Conservation (phyloP, 1,139 yeast genomes). For the Yamadazyma dendronema region DNA sequence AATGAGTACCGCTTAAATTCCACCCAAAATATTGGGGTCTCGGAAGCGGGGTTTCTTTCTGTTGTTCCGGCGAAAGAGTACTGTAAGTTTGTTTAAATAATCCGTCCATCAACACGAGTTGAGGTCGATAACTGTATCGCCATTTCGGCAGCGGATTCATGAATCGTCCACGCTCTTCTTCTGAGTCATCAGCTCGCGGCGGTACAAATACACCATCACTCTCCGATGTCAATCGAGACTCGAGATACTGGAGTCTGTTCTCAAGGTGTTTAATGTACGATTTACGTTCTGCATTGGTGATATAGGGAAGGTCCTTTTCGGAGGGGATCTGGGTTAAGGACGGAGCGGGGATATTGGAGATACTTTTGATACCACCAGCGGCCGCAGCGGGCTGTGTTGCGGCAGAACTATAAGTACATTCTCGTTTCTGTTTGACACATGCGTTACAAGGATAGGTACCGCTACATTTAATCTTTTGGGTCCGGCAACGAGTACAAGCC, state of each 20-base stretch:
- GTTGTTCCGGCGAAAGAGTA: conserved; percentile 37
- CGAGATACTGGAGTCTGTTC: conserved; percentile 41
- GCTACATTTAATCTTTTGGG: conserved; percentile 61
- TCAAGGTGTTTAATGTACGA: conserved; percentile 35
- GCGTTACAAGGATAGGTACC: conserved; percentile 56
- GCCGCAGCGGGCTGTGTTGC: no score
- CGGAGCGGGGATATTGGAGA: conserved; percentile 6
- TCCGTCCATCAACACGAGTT: conserved; percentile 45
- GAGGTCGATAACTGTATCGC: conserved; percentile 52
- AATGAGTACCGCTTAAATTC: conserved; percentile 62
- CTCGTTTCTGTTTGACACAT: conserved; percentile 44
- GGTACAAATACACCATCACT: conserved; percentile 6
- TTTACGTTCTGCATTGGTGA: conserved; percentile 12
- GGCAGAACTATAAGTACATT: conserved; percentile 38
- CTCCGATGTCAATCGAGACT: conserved; percentile 27
- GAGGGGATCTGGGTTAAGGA: conserved; percentile 11
- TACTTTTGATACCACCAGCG: background rate
- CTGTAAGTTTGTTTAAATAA: conserved; percentile 41
- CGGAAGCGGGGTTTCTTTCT: conserved; percentile 44
- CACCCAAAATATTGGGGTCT: conserved; percentile 63
- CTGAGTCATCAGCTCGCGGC: background rate
- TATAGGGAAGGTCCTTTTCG: conserved; percentile 15
- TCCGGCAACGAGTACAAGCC: conserved; percentile 62
- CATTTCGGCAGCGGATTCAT: conserved; percentile 35
- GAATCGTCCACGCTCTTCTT: conserved; percentile 18